Base-by-base conservation (phyloP, 2,329 filamentous ascomycete species). In the Pseudocercospora vitis region DNA sequence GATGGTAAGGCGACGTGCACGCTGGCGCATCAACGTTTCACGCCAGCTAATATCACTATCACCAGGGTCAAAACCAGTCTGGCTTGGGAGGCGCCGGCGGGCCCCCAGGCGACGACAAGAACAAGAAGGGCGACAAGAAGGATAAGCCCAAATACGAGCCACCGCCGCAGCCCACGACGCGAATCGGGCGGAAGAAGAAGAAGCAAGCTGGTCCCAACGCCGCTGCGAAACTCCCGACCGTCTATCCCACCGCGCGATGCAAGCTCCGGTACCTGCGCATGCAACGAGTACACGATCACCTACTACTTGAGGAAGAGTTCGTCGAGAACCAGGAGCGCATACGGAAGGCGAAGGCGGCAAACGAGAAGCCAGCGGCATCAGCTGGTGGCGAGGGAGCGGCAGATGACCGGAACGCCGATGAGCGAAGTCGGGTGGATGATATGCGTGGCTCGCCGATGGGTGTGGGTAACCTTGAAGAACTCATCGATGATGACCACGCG, bases 111-210 rank as follows among this genome's bases (percentile, higher is more conserved):
- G 67, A 66, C 35, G 87, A 87, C 62, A 87, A 87, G 78, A 91
- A 95, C 69, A 96, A 97, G 82, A 97, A 97, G 84, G 92, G 76
- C 49, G 64, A 65, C 55, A 79, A 79, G 92, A 97, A 99, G 83
- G 92, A 99, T 60, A 99, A 99, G 86, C 94, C 94, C 71, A 97
- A 96, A 88, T 99, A 99, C 81, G 94, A 99, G 76, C 94, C 94
- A 62, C 94, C 94, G 65, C 94, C 94, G 74, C 87, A 92, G 69
- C 94, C 94, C 60, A 99, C 94, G 59, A 97, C 94, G 63, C 89
- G 94, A 72, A 87, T 99, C 72, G 94, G 94, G 57, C 89, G 92
- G 70, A 96, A 95, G 87, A 99, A 99, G 88, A 92, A 91, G 82
- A 96, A 89, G 86, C 83, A 85, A 46, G 91, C 88, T 56, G 94